Evolutionary conservation across 805 yeast species (phyloP).

Genomic region (Ogataea siamensis): DNA sequence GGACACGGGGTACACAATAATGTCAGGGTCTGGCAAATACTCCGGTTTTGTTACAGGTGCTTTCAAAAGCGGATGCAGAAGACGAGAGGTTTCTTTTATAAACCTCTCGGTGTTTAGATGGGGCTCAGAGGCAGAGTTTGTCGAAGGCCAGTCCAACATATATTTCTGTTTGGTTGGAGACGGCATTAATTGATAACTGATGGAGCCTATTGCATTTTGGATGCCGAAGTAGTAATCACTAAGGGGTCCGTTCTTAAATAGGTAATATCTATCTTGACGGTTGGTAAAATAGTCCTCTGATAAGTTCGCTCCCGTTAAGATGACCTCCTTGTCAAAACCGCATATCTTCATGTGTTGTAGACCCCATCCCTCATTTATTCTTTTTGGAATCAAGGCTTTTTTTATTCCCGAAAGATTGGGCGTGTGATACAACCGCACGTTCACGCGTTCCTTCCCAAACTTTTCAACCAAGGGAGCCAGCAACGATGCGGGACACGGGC

Average conservation of each 20-base stretch:
- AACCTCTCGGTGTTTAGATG: conserved; percentile 49
- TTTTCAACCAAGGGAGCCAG: conserved; percentile 63
- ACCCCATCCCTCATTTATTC: conserved; percentile 90
- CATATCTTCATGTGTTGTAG: conserved; percentile 96
- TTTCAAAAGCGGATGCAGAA: conserved; percentile 58
- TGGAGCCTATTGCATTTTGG: conserved; percentile 61
- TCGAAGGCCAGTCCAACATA: conserved; percentile 68
- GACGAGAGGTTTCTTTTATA: conserved; percentile 51
- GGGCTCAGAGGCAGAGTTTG: conserved; percentile 70
- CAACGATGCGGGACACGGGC: conserved; percentile 70
- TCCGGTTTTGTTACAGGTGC: conserved; percentile 33
- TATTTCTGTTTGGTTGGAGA: conserved; percentile 44
- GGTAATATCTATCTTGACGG: conserved; percentile 89
- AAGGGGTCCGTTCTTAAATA: conserved; percentile 56
- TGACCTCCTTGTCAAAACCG: conserved; percentile 88
- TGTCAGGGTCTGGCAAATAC: conserved; percentile 34
- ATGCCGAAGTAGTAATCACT: conserved; percentile 74
- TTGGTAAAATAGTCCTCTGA: conserved; percentile 90
- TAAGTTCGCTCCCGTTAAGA: conserved; percentile 88
- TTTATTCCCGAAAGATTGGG: conserved; percentile 75
- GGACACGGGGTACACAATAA: conserved; percentile 84
- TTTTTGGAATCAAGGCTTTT: conserved; percentile 65
- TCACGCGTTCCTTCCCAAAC: conserved; percentile 66
- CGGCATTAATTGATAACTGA: conserved; percentile 66
- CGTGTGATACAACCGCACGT: conserved; percentile 82